Percentiles rank a stretch among this genome's conserved stretches.
Evolutionary conservation across 2,329 filamentous ascomycete genomes (phyloP).

Genomic region (Fusarium virguliforme): DNA sequence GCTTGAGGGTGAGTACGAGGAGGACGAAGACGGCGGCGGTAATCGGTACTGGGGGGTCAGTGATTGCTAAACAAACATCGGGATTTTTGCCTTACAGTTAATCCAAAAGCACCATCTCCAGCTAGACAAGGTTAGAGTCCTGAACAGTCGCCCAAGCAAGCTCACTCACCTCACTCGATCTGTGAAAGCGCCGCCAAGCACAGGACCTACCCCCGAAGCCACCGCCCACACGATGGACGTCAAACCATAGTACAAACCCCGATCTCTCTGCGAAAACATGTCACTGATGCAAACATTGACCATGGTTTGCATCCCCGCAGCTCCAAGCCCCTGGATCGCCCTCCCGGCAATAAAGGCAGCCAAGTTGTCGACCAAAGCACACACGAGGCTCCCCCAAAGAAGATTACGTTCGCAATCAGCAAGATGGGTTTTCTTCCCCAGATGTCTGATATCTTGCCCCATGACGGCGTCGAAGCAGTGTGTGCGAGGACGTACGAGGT

Average conservation of each 20-base stretch:
- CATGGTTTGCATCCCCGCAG: constrained; percentile 67
- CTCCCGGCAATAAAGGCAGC: constrained; percentile 58
- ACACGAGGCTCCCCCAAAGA: constrained; percentile 67
- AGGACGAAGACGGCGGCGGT: constrained; percentile 71
- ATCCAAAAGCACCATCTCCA: constrained; percentile 69
- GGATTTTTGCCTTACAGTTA: constrained; percentile 59
- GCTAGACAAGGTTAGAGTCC: constrained; percentile 21
- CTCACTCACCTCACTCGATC: constrained; percentile 66
- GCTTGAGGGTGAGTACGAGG: constrained; percentile 74
- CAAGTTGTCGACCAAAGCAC: constrained; percentile 64
- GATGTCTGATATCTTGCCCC: constrained; percentile 75
- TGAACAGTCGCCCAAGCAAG: rapidly evolving
- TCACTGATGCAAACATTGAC: constrained; percentile 70
- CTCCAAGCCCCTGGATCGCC: constrained; percentile 68
- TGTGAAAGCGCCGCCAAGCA: constrained; percentile 77
- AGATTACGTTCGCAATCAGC: constrained; percentile 64
- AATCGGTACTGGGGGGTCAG: constrained; percentile 59
- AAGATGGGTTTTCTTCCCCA: constrained; percentile 71
- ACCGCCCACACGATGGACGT: constrained; percentile 78
- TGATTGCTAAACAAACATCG: rapidly evolving
- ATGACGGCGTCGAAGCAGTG: constrained; percentile 78
- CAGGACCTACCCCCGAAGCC: constrained; percentile 76
- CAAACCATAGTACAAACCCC: constrained; percentile 72
- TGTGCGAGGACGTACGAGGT: constrained; percentile 80
- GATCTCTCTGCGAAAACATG: constrained; percentile 62